Evolutionary conservation across 371 early-diverging fungal species (phyloP).

Genomic region (Mucor lusitanicus): DNA sequence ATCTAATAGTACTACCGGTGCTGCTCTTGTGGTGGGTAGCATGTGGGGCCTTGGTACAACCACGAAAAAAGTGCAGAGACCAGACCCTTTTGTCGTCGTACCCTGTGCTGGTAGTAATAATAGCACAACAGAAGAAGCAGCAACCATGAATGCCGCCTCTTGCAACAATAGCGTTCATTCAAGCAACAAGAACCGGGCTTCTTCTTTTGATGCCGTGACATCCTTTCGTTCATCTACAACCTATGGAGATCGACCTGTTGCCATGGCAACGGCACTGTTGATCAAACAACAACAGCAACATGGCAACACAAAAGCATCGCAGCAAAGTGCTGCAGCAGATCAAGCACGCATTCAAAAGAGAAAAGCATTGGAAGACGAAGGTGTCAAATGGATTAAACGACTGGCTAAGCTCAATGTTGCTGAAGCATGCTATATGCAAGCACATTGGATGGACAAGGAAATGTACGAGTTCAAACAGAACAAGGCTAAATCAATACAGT

Average conservation of each 20-base stretch:
- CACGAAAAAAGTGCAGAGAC: slow-evolving; percentile 8
- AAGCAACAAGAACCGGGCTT: neutral
- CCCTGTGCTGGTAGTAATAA: too few relatives aligned
- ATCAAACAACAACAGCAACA: neutral
- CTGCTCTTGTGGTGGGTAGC: slow-evolving; percentile 10
- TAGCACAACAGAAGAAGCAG: neutral
- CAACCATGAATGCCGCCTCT: neutral
- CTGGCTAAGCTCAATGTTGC: slow-evolving; percentile 67
- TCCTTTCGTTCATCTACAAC: neutral
- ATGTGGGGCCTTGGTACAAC: slow-evolving; percentile 17
- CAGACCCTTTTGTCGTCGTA: slow-evolving; percentile 11
- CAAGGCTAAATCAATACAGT: slow-evolving; percentile 41
- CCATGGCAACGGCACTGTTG: neutral
- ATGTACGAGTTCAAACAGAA: slow-evolving; percentile 58
- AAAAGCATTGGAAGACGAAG: slow-evolving; percentile 53
- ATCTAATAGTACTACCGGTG: neutral
- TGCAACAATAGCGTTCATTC: neutral
- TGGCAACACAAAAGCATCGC: neutral
- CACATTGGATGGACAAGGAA: slow-evolving; percentile 69
- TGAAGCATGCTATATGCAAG: slow-evolving; percentile 72
- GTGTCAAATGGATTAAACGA: slow-evolving; percentile 70
- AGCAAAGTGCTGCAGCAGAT: neutral
- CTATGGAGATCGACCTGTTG: neutral
- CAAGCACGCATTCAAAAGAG: slow-evolving; percentile 1
- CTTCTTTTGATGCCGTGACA: neutral